These are phyloP conservation scores for Neoboletus brunneissimus DNA, from an alignment of 768 basidiomycete genomes.

Conservation along the genomic window DNA sequence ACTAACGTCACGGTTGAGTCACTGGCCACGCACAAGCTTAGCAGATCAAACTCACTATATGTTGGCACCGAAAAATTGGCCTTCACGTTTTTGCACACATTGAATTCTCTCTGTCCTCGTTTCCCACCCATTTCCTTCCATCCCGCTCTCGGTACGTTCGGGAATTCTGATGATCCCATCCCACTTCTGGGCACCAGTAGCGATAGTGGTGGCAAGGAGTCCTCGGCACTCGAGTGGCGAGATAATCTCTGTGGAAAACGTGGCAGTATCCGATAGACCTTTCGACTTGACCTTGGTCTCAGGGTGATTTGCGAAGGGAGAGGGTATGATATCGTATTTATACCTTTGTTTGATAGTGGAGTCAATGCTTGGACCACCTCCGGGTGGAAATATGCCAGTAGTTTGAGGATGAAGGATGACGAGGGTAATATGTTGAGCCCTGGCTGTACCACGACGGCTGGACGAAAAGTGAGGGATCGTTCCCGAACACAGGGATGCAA, in stretches of 20 bases:
- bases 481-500: neutral
- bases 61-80: conserved; percentile 39
- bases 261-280: conserved; percentile 9
- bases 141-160: conserved; percentile 16
- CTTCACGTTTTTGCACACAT: conserved; percentile 28
- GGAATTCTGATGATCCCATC: conserved; percentile 53
- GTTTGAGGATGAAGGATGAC: conserved; percentile 18
- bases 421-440: conserved; percentile 14
- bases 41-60: conserved; percentile 25
- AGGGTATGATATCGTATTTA: conserved; percentile 12
- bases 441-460: conserved; percentile 44
- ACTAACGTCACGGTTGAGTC: conserved; percentile 6
- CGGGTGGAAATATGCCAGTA: conserved; percentile 12
- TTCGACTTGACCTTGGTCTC: conserved; percentile 9
- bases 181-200: conserved; percentile 40
- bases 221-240: conserved; percentile 44
- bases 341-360: conserved; percentile 10
- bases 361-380: conserved; percentile 14
- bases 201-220: conserved; percentile 40
- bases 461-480: neutral
- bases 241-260: conserved; percentile 39
- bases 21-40: neutral
- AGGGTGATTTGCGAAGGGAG: conserved; percentile 14
- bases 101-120: conserved; percentile 23
- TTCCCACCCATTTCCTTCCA: conserved; percentile 27